These are phyloP conservation scores for Diplocarpon rosae DNA, from an alignment of 2,329 filamentous ascomycete species.

Conservation along the genomic window DNA sequence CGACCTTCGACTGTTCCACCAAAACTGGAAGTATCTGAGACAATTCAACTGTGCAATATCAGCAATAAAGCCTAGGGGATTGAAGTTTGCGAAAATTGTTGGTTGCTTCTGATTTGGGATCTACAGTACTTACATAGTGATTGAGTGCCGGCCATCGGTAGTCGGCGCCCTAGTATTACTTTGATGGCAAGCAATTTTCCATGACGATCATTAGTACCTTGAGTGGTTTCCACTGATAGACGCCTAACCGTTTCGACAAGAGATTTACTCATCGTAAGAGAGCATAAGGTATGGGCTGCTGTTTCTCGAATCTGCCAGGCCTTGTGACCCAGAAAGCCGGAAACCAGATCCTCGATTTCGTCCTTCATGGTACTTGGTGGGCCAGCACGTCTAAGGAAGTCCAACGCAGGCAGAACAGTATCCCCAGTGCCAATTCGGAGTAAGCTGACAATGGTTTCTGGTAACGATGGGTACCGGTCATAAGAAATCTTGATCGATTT, in stretches of 20 bases:
- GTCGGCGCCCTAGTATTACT: conserved; percentile 26
- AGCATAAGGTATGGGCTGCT: conserved; percentile 61
- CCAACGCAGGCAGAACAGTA: conserved; percentile 72
- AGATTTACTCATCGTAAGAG: conserved; percentile 42
- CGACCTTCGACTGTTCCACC: neutral
- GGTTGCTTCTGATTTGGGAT: neutral
- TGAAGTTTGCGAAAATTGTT: neutral
- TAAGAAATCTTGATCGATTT: conserved; percentile 56
- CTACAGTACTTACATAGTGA: neutral
- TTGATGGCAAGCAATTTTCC: conserved; percentile 46
- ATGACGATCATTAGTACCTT: conserved; percentile 43
- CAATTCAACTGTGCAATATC: neutral
- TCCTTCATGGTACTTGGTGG: conserved; percentile 47
- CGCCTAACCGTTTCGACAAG: conserved; percentile 35
- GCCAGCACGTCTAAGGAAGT: conserved; percentile 63
- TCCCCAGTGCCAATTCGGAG: conserved; percentile 47
- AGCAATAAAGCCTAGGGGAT: neutral
- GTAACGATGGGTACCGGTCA: conserved; percentile 54
- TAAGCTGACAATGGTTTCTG: conserved; percentile 51
- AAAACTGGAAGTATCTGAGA: neutral
- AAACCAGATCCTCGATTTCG: conserved; percentile 46
- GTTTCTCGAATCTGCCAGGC: conserved; percentile 78
- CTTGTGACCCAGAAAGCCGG: conserved; percentile 52
- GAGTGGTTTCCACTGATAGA: conserved; percentile 18
- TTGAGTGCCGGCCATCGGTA: neutral